Conservation (phyloP, 192 early-diverging fungal genomes). For the Coemansia sp. region DNA sequence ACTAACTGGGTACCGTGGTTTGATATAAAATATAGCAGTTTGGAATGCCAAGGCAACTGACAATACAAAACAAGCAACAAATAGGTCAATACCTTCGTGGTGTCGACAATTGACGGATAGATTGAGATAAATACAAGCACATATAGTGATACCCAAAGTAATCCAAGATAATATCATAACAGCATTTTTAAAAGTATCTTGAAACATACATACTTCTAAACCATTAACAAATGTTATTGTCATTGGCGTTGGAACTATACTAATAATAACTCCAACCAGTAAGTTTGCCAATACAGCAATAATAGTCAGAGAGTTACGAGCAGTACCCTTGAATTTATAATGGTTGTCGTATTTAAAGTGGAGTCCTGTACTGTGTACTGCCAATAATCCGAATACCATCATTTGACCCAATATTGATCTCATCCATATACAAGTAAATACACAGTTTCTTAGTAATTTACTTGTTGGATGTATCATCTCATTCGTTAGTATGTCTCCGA, state of each 20-base stretch:
- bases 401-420: constrained; percentile 37
- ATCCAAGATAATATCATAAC: constrained; percentile 18
- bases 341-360: constrained; percentile 12
- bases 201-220: constrained; percentile 29
- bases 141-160: neutral
- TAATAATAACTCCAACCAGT: constrained; percentile 16
- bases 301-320: neutral
- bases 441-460: constrained; percentile 21
- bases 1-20: constrained; percentile 24
- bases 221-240: constrained; percentile 19
- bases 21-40: constrained; percentile 23
- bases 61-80: constrained; percentile 12
- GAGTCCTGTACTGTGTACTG: neutral
- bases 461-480: constrained; percentile 29
- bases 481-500: constrained; percentile 41
- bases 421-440: constrained; percentile 41
- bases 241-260: constrained; percentile 5
- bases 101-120: constrained; percentile 2
- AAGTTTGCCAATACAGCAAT: neutral
- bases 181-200: constrained; percentile 25
- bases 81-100: constrained; percentile 8
- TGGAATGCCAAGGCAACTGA: constrained; percentile 13
- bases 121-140: neutral
- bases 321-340: neutral
- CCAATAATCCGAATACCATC: constrained; percentile 4